Percentiles rank a stretch among this genome's conserved stretches.
These are phyloP conservation scores for Phytophthora macrochlamydospora DNA, from an alignment of 352 stramenopile genomes.

Conservation along the genomic window DNA sequence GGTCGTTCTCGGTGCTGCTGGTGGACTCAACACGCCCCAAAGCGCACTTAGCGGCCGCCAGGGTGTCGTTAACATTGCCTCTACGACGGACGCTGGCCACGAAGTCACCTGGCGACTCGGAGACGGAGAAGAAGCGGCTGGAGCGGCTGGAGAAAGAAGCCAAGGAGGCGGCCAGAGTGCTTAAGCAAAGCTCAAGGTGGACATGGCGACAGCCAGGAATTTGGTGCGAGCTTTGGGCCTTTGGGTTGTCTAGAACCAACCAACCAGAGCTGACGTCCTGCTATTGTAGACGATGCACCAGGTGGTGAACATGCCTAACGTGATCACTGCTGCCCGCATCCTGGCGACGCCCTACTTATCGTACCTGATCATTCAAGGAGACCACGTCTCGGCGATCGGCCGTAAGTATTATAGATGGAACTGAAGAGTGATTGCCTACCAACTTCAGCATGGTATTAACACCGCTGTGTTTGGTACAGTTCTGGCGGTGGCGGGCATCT, in stretches of 20 bases:
- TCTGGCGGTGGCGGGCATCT: conserved; percentile 70
- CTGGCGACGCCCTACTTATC: conserved; percentile 77
- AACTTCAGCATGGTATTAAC: neutral
- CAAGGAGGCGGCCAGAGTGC: conserved; percentile 34
- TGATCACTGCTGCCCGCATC: conserved; percentile 83
- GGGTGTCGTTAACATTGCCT: neutral
- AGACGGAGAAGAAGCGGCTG: conserved; percentile 9
- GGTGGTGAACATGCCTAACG: conserved; percentile 79
- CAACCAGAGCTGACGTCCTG: neutral
- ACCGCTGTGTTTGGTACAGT: conserved; percentile 39
- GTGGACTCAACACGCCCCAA: neutral
- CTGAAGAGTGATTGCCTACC: neutral
- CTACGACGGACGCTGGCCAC: conserved; percentile 17
- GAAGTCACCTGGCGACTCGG: conserved; percentile 6
- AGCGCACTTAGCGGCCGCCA: neutral
- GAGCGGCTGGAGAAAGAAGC: conserved; percentile 23
- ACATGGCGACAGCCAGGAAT: conserved; percentile 53
- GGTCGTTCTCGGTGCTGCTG: conserved; percentile 21
- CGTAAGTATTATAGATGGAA: conserved; percentile 35
- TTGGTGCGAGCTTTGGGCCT: conserved; percentile 30
- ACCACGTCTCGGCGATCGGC: conserved; percentile 68
- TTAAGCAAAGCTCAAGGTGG: conserved; percentile 53
- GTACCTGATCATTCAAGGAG: conserved; percentile 67
- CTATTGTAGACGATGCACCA: conserved; percentile 58
- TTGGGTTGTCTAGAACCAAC: neutral